Conservation (phyloP, 768 basidiomycete genomes). For the Tephrocybe sp. region DNA sequence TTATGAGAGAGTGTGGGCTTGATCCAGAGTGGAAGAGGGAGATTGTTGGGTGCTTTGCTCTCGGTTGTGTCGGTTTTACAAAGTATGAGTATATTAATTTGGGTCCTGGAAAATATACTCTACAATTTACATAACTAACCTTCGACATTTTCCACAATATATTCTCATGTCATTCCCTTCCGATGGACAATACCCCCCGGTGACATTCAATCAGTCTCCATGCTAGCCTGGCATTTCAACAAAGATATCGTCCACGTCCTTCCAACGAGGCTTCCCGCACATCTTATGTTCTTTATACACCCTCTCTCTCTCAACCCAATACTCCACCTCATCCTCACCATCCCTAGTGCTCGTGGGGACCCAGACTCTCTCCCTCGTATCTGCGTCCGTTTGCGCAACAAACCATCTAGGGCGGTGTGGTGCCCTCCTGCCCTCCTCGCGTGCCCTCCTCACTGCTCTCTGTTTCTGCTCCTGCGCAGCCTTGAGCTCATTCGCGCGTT, state of each 20-base stretch:
- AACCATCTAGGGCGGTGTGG: constrained; percentile 90
- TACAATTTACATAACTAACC: background rate
- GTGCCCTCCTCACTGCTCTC: constrained; percentile 60
- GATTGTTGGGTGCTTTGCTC: constrained; percentile 5
- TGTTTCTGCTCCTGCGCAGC: constrained; percentile 82
- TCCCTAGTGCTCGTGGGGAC: constrained; percentile 52
- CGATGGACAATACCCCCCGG: too few species aligned
- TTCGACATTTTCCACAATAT: too few species aligned
- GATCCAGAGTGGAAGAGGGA: constrained; percentile 28
- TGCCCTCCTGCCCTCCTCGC: constrained; percentile 74
- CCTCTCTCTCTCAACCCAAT: constrained; percentile 79
- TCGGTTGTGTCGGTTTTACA: constrained; percentile 1
- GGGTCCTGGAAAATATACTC: background rate
- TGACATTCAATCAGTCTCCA: too few species aligned
- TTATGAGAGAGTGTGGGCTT: constrained; percentile 31
- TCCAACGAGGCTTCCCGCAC: constrained; percentile 46
- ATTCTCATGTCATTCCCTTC: too few species aligned
- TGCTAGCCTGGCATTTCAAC: constrained; percentile 53
- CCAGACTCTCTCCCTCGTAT: constrained; percentile 92
- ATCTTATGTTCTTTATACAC: constrained; percentile 39
- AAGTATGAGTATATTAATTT: background rate
- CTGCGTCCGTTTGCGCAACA: constrained; percentile 74
- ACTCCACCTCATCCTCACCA: constrained; percentile 47
- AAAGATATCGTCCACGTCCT: constrained; percentile 78
- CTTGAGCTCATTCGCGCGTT: constrained; percentile 79